Percentiles rank a stretch among this genome's conserved stretches.
These are phyloP conservation scores for Aegilops bicornis DNA, from an alignment of 176 grass and related monocot genomes.

Conservation along the genomic window DNA sequence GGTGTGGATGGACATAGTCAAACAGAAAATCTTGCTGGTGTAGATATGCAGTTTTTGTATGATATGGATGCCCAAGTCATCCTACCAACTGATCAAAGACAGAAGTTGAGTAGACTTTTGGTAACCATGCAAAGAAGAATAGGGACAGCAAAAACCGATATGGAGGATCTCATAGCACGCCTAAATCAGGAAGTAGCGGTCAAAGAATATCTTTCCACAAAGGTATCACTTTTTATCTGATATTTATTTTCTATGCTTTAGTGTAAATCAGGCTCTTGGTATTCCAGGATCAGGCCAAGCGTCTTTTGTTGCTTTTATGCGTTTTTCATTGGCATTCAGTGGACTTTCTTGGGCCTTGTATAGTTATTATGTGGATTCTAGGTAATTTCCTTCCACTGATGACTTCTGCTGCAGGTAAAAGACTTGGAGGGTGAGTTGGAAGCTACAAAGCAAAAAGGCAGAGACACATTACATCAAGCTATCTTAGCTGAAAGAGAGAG, in stretches of 20 bases:
- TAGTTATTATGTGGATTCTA: not conserved
- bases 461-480: conserved; percentile 84
- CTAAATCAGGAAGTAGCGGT: conserved; percentile 94
- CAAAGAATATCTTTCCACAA: conserved; percentile 95
- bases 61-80: conserved; percentile 68
- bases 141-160: conserved; percentile 83
- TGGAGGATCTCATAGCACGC: conserved; percentile 98
- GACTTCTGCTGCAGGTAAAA: conserved; percentile 70
- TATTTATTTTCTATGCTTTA: conserved; percentile 9
- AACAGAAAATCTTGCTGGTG: conserved; percentile 49
- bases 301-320: conserved; percentile 17
- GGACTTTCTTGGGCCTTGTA: not conserved
- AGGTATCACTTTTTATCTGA: conserved; percentile 55
- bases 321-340: not conserved
- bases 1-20: conserved; percentile 58
- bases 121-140: conserved; percentile 80
- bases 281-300: conserved; percentile 5
- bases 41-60: conserved; percentile 55
- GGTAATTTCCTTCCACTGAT: conserved; percentile 19
- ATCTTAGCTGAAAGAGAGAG: conserved; percentile 87
- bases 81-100: conserved; percentile 85
- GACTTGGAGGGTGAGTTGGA: conserved; percentile 99
- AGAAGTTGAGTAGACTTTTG: conserved; percentile 83
- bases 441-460: conserved; percentile 81
- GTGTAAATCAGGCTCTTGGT: not conserved